phyloP scores from a whole-genome alignment of 148 eudicot species.

The Spergularia bocconei region DNA sequence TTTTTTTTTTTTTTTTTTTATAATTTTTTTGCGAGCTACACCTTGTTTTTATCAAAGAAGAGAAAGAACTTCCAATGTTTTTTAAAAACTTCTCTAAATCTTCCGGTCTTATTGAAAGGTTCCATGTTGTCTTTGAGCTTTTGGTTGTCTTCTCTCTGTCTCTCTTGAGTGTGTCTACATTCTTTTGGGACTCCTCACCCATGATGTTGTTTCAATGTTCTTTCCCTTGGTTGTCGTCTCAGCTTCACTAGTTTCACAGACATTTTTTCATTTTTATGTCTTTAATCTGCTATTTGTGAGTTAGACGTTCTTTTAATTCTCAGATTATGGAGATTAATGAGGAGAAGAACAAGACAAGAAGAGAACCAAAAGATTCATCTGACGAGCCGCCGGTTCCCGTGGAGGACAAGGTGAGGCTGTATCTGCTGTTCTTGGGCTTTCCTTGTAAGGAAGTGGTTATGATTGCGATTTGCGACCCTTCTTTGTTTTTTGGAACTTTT shows the following conservation, averaged over 20 bases:
- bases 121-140: neutral
- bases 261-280: neutral
- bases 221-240: neutral
- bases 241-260: neutral
- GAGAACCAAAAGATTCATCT: slow-evolving; percentile 40
- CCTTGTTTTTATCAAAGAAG: too few species aligned
- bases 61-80: neutral
- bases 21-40: too few species aligned
- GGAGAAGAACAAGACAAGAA: slow-evolving; percentile 62
- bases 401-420: slow-evolving; percentile 69
- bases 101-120: neutral
- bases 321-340: slow-evolving; percentile 76
- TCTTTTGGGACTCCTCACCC: neutral
- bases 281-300: neutral
- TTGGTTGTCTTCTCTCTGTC: neutral
- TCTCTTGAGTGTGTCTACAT: neutral
- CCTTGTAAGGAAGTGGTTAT: neutral
- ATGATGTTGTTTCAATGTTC: slow-evolving; percentile 2
- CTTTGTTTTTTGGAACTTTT: neutral
- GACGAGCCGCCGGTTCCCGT: slow-evolving; percentile 49
- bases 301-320: slow-evolving; percentile 9
- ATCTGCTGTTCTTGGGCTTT: slow-evolving; percentile 10
- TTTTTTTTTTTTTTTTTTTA: too few species aligned
- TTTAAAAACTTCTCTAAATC: neutral
- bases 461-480: neutral